Conservation (phyloP, 2,329 filamentous ascomycete species). For the Metarhizium rileyi region DNA sequence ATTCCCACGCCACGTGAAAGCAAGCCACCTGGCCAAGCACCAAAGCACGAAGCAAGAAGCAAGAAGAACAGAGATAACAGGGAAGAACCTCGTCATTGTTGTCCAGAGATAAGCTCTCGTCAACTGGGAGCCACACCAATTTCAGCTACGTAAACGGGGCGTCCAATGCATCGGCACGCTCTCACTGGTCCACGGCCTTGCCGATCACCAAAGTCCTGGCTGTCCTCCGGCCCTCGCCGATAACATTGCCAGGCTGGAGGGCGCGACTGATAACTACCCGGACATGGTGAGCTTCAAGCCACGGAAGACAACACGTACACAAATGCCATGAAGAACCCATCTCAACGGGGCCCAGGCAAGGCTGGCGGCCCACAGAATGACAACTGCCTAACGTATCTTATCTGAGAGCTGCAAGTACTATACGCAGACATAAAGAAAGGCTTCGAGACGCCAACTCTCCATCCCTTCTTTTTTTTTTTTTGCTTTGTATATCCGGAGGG, state of each 20-base stretch:
- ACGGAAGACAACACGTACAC: neutral
- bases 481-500: too few relatives aligned
- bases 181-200: constrained; percentile 8
- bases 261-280: neutral
- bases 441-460: too few relatives aligned
- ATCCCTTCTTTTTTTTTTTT: too few relatives aligned
- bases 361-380: too few relatives aligned
- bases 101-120: neutral
- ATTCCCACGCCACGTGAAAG: neutral
- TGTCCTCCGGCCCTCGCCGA: neutral
- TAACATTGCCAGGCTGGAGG: too few relatives aligned
- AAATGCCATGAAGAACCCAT: neutral
- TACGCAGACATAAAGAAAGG: too few relatives aligned
- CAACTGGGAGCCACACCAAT: constrained; percentile 17
- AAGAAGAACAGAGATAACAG: too few relatives aligned
- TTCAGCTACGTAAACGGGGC: constrained; percentile 26
- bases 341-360: too few relatives aligned
- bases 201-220: constrained; percentile 7
- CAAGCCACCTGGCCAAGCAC: too few relatives aligned
- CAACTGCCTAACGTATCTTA: too few relatives aligned
- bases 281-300: neutral
- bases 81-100: neutral
- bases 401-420: too few relatives aligned
- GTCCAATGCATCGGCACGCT: constrained; percentile 1
- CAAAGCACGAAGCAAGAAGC: too few relatives aligned